phyloP scores from a whole-genome alignment of 2,329 filamentous ascomycete genomes.

The Ceratocystis smalleyi region DNA sequence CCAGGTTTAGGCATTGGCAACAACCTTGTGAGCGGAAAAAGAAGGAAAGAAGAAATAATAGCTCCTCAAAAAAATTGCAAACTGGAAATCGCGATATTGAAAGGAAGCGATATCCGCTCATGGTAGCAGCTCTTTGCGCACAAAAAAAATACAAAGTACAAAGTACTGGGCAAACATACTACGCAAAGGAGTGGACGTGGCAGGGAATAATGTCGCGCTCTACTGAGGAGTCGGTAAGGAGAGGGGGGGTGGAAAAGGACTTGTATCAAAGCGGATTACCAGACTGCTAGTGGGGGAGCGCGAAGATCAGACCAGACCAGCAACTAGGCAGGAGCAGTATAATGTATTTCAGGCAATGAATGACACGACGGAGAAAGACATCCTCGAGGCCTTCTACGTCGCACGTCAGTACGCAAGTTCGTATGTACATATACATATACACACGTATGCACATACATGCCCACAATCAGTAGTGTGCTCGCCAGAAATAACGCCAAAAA shows the following conservation, averaged over 20 bases:
- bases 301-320: background rate
- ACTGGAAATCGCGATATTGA: background rate
- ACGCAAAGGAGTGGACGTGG: background rate
- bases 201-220: background rate
- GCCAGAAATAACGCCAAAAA: background rate
- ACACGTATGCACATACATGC: background rate
- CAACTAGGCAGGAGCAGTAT: background rate
- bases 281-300: background rate
- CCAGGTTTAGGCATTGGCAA: background rate
- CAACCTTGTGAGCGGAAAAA: background rate
- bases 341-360: background rate
- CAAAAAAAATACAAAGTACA: background rate
- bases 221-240: background rate
- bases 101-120: background rate
- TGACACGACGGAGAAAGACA: background rate
- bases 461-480: background rate
- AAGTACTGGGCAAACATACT: too few relatives aligned
- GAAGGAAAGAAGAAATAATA: background rate
- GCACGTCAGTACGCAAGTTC: background rate
- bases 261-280: background rate
- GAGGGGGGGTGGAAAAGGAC: background rate
- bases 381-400: too few relatives aligned
- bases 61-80: background rate
- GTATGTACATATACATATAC: background rate
- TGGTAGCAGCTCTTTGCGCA: background rate